Conservation (phyloP, 108 stramenopile genomes). For the Pseudonitzschia multiseries region DNA sequence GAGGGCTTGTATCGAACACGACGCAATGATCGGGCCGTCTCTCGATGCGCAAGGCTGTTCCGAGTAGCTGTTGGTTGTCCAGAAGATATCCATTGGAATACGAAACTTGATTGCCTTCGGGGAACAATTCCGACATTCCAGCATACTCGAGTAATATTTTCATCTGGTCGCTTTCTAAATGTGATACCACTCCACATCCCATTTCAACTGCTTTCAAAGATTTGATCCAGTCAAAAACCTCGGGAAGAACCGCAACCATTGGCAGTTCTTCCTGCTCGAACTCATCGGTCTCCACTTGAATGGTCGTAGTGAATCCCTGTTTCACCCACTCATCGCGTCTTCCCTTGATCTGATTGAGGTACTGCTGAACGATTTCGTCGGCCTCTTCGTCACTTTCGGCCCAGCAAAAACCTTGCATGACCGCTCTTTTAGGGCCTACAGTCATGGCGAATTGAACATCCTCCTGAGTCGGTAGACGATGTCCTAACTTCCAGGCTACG, state of each 20-base stretch:
- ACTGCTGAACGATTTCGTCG: slow-evolving; percentile 29
- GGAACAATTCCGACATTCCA: slow-evolving; percentile 63
- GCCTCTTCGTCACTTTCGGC: slow-evolving; percentile 31
- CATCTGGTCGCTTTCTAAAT: slow-evolving; percentile 58
- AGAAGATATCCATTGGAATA: slow-evolving; percentile 36
- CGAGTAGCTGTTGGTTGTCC: slow-evolving; percentile 63
- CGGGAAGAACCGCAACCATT: slow-evolving; percentile 34
- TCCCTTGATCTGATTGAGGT: slow-evolving; percentile 28
- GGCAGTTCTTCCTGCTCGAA: slow-evolving; percentile 34
- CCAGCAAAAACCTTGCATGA: slow-evolving; percentile 40
- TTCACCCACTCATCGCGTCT: slow-evolving; percentile 26
- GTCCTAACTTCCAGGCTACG: slow-evolving; percentile 32
- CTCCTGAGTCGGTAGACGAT: slow-evolving; percentile 33
- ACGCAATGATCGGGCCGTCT: slow-evolving; percentile 76
- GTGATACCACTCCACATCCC: slow-evolving; percentile 65
- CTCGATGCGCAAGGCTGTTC: slow-evolving; percentile 64
- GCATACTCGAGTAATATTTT: slow-evolving; percentile 54
- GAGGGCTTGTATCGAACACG: slow-evolving; percentile 70
- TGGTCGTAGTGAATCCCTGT: slow-evolving; percentile 14
- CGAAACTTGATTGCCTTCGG: slow-evolving; percentile 60
- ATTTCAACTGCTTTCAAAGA: slow-evolving; percentile 69
- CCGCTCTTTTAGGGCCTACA: slow-evolving; percentile 40
- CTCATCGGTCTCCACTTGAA: slow-evolving; percentile 8
- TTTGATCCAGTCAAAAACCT: slow-evolving; percentile 59
- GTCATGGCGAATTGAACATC: slow-evolving; percentile 39